Evolutionary conservation across 441 rosid genomes (phyloP).

Genomic region (Erodium texanum): DNA sequence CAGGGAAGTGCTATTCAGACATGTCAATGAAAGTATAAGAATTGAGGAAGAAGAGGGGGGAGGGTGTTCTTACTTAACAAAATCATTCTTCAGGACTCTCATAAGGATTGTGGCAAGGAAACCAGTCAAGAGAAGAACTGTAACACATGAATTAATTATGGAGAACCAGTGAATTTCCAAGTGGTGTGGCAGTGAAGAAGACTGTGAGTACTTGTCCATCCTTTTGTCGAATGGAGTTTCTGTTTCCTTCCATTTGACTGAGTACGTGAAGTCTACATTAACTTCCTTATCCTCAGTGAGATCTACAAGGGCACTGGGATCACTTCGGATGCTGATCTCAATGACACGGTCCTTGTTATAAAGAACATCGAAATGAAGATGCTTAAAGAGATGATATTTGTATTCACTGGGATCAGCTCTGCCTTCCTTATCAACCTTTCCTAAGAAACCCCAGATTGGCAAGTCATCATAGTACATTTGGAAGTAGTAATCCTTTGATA

Average conservation of each 20-base stretch:
- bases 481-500: constrained; percentile 43
- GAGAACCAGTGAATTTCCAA: constrained; percentile 40
- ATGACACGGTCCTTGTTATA: constrained; percentile 42
- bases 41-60: neutral
- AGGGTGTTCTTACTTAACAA: constrained; percentile 24
- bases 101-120: constrained; percentile 37
- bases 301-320: constrained; percentile 26
- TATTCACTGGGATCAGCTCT: constrained; percentile 34
- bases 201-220: constrained; percentile 32
- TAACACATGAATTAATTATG: constrained; percentile 36
- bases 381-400: constrained; percentile 37
- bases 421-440: constrained; percentile 40
- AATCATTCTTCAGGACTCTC: constrained; percentile 34
- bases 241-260: constrained; percentile 35
- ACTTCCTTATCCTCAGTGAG: constrained; percentile 27
- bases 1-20: neutral
- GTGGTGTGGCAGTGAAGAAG: constrained; percentile 33
- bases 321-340: constrained; percentile 32
- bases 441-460: constrained; percentile 52
- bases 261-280: constrained; percentile 29
- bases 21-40: neutral
- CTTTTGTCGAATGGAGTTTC: constrained; percentile 32
- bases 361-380: constrained; percentile 33
- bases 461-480: constrained; percentile 62
- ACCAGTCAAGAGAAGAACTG: constrained; percentile 34